Percentiles rank a stretch among this genome's conserved stretches.
These are phyloP conservation scores for Amanita polypyramis DNA, from an alignment of 768 basidiomycete genomes.

Conservation along the genomic window DNA sequence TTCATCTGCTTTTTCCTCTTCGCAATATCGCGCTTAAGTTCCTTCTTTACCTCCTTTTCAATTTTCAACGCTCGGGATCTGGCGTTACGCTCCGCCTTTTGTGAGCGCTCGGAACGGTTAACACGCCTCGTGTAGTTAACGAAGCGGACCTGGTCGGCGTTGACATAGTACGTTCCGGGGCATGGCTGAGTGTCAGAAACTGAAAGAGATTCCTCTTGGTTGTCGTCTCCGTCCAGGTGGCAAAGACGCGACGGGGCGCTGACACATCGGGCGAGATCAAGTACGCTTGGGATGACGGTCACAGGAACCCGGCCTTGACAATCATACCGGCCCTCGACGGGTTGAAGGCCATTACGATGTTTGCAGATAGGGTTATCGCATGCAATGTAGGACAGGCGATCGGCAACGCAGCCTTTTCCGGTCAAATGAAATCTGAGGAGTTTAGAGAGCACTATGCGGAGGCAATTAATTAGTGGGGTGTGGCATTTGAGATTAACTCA, in stretches of 20 bases:
- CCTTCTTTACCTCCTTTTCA: not conserved
- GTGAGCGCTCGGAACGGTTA: not conserved
- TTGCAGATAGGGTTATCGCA: constrained; percentile 18
- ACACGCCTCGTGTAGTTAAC: not conserved
- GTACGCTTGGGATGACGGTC: constrained; percentile 15
- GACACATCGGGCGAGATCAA: constrained; percentile 12
- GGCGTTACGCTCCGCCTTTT: not conserved
- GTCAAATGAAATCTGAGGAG: not conserved
- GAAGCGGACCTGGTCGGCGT: not conserved
- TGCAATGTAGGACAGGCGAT: constrained; percentile 13
- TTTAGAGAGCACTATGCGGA: constrained; percentile 4
- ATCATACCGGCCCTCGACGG: constrained; percentile 17
- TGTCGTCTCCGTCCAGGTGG: not conserved
- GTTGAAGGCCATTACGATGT: constrained; percentile 21
- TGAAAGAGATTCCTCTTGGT: not conserved
- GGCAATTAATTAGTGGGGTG: not conserved
- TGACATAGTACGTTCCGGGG: constrained; percentile 1
- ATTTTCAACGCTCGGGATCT: not conserved
- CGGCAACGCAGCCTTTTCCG: not conserved
- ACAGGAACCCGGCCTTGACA: constrained; percentile 14
- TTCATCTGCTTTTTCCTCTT: not conserved
- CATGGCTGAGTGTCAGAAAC: not conserved
- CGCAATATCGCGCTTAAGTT: not conserved
- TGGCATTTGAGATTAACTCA: not conserved
- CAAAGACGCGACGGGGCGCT: not conserved